A percentile compares a stretch with the other conserved stretches of the same genome.
These are phyloP conservation scores for Lasiosphaeria miniovina DNA, from an alignment of 495 filamentous ascomycete species.

Conservation along the genomic window DNA sequence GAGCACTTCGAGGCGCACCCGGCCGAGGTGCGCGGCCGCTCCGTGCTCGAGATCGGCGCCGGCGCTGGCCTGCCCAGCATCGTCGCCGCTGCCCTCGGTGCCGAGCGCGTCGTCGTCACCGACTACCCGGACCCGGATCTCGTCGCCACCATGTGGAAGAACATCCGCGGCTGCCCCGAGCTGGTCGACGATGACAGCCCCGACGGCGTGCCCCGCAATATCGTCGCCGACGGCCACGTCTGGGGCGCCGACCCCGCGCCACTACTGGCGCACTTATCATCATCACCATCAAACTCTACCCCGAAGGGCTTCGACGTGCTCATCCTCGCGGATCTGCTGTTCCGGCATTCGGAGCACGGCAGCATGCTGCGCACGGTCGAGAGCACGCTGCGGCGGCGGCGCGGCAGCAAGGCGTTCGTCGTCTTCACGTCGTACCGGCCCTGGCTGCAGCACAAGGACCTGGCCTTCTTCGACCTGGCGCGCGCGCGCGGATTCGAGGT, in stretches of 20 bases:
- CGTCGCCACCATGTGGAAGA: constrained; percentile 68
- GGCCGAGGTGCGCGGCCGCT: constrained; percentile 54
- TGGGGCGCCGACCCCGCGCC: constrained; percentile 65
- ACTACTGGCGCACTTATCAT: constrained; percentile 49
- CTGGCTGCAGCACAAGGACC: constrained; percentile 79
- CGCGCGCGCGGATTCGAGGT: constrained; percentile 66
- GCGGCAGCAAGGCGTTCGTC: constrained; percentile 66
- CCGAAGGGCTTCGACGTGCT: constrained; percentile 66
- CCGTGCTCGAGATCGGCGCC: constrained; percentile 85
- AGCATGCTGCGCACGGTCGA: constrained; percentile 71
- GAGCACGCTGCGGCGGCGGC: constrained; percentile 53
- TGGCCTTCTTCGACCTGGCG: constrained; percentile 79
- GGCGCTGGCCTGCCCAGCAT: constrained; percentile 83
- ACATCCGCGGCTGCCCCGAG: constrained; percentile 53
- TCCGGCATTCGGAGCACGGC: constrained; percentile 79
- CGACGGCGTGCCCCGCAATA: constrained; percentile 28
- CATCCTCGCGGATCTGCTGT: constrained; percentile 83
- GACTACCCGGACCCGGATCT: constrained; percentile 86
- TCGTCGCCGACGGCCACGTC: constrained; percentile 64
- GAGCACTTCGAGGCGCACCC: constrained; percentile 70
- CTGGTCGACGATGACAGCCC: constrained; percentile 13
- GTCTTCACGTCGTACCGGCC: constrained; percentile 94
- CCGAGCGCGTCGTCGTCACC: constrained; percentile 69
- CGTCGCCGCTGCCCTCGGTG: constrained; percentile 68
- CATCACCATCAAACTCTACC: background rate